Conservation (phyloP, 2,329 filamentous ascomycete genomes). For the Emericellopsis cladophorae region DNA sequence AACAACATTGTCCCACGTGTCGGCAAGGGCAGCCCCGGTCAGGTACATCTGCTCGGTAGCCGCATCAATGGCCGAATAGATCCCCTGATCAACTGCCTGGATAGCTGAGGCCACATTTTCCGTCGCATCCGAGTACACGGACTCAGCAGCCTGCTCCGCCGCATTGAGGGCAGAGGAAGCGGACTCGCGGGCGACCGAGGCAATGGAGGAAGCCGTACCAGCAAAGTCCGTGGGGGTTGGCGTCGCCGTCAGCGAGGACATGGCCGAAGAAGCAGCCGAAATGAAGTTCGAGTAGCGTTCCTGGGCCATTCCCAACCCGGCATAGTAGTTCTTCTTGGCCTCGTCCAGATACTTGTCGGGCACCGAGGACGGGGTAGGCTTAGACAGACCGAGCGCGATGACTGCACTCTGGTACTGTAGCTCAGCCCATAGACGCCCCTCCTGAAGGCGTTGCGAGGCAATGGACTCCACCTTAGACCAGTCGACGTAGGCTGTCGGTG, state of each 20-base stretch:
- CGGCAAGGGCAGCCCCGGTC: slow-evolving; percentile 23
- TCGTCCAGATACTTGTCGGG: slow-evolving; percentile 47
- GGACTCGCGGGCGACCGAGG: slow-evolving; percentile 34
- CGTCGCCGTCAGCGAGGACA: slow-evolving; percentile 46
- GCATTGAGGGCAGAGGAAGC: slow-evolving; percentile 30
- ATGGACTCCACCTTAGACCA: slow-evolving; percentile 46
- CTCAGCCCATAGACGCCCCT: slow-evolving; percentile 59
- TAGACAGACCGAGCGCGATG: slow-evolving; percentile 48
- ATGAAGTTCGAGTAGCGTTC: slow-evolving; percentile 68
- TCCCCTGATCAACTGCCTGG: slow-evolving; percentile 22
- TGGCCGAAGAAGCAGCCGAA: slow-evolving; percentile 55
- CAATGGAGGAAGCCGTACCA: slow-evolving; percentile 34
- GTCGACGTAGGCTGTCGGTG: slow-evolving; percentile 23
- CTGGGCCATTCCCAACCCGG: slow-evolving; percentile 66
- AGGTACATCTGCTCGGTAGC: slow-evolving; percentile 23
- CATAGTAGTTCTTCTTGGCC: slow-evolving; percentile 59
- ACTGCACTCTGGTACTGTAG: slow-evolving; percentile 59
- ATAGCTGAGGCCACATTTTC: slow-evolving; percentile 26
- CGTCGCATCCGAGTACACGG: slow-evolving; percentile 30
- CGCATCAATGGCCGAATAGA: slow-evolving; percentile 30
- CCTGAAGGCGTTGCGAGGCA: slow-evolving; percentile 55
- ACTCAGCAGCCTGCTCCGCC: slow-evolving; percentile 37
- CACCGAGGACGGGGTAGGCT: slow-evolving; percentile 35
- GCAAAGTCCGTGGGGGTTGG: slow-evolving; percentile 41
- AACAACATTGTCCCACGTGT: slow-evolving; percentile 31